A percentile compares a stretch with the other conserved stretches of the same genome.
These are phyloP conservation scores for Candida sphagnicola DNA, from an alignment of 805 yeast species.

Conservation along the genomic window DNA sequence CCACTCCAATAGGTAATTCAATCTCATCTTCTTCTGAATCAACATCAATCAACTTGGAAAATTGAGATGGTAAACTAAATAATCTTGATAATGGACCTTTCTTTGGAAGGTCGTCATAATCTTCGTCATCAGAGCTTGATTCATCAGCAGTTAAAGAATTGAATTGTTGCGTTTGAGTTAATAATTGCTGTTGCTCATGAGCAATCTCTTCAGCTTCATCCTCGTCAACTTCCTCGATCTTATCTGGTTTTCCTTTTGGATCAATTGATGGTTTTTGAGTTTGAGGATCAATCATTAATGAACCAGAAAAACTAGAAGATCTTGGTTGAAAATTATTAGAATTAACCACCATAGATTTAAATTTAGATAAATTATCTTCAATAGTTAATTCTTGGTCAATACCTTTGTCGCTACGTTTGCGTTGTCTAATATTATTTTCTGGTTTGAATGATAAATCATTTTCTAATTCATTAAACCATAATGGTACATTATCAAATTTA, in stretches of 20 bases:
- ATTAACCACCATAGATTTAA: slow-evolving; percentile 35
- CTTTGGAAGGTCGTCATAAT: slow-evolving; percentile 17
- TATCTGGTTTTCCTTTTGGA: slow-evolving; percentile 64
- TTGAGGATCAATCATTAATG: slow-evolving; percentile 13
- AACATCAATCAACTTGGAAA: slow-evolving; percentile 48
- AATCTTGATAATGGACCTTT: slow-evolving; percentile 14
- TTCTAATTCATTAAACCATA: slow-evolving; percentile 90
- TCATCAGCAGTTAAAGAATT: slow-evolving; percentile 11
- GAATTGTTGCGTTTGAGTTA: slow-evolving; percentile 2
- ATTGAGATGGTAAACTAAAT: slow-evolving; percentile 22
- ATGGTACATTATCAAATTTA: slow-evolving; percentile 82
- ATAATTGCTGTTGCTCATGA: slow-evolving; percentile 6
- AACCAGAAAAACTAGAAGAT: slow-evolving; percentile 38
- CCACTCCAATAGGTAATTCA: slow-evolving; percentile 83
- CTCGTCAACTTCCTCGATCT: slow-evolving; percentile 43
- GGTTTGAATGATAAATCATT: slow-evolving; percentile 30
- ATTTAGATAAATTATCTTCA: slow-evolving; percentile 41
- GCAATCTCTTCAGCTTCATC: slow-evolving; percentile 7
- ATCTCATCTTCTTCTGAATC: slow-evolving; percentile 85
- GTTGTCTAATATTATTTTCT: not conserved
- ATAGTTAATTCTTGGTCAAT: slow-evolving; percentile 43
- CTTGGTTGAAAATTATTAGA: slow-evolving; percentile 30
- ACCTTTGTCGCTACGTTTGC: not conserved
- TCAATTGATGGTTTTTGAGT: slow-evolving; percentile 36
- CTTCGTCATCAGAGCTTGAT: slow-evolving; percentile 25